These are phyloP conservation scores for Aspergillus ellipticus DNA, from an alignment of 495 filamentous ascomycete species.

Conservation along the genomic window DNA sequence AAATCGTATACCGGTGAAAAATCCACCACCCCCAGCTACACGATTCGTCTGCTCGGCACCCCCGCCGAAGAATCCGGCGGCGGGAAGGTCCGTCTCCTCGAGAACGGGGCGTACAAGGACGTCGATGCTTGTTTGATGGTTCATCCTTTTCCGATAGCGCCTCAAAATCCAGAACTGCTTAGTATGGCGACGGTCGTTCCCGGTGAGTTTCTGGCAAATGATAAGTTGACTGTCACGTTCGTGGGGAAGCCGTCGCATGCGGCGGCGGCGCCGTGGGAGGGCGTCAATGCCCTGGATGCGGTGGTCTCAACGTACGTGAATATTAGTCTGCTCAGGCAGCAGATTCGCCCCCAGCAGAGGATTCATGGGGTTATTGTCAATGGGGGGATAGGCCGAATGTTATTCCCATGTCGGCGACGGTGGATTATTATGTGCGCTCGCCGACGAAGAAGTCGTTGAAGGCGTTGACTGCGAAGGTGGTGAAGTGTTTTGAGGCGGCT, in stretches of 20 bases:
- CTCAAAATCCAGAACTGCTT: slow-evolving; percentile 18
- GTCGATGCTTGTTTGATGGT: slow-evolving; percentile 52
- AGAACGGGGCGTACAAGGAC: slow-evolving; percentile 45
- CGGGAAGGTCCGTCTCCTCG: slow-evolving; percentile 48
- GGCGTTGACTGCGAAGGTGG: slow-evolving; percentile 44
- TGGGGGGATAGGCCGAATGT: slow-evolving; percentile 47
- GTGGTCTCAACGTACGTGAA: slow-evolving; percentile 58
- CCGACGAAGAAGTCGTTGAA: slow-evolving; percentile 31
- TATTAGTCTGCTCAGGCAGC: slow-evolving; percentile 57
- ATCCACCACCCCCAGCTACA: slow-evolving; percentile 13
- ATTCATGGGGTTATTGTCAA: slow-evolving; percentile 44
- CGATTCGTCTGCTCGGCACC: slow-evolving; percentile 39
- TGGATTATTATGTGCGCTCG: slow-evolving; percentile 56
- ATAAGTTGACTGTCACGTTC: slow-evolving; percentile 44
- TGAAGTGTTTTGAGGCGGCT: slow-evolving; percentile 55
- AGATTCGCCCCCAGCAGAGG: slow-evolving; percentile 45
- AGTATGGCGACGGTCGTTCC: slow-evolving; percentile 28
- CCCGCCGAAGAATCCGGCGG: slow-evolving; percentile 41
- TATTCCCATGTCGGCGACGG: slow-evolving; percentile 49
- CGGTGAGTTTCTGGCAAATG: slow-evolving; percentile 50
- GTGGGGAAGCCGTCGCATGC: slow-evolving; percentile 52
- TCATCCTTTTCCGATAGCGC: slow-evolving; percentile 43
- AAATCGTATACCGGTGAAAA: not conserved
- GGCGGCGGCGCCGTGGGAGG: slow-evolving; percentile 58
- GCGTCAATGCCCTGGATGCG: slow-evolving; percentile 63